Base-by-base conservation (phyloP, 2,329 filamentous ascomycete genomes). In the Septoria petroselini region DNA sequence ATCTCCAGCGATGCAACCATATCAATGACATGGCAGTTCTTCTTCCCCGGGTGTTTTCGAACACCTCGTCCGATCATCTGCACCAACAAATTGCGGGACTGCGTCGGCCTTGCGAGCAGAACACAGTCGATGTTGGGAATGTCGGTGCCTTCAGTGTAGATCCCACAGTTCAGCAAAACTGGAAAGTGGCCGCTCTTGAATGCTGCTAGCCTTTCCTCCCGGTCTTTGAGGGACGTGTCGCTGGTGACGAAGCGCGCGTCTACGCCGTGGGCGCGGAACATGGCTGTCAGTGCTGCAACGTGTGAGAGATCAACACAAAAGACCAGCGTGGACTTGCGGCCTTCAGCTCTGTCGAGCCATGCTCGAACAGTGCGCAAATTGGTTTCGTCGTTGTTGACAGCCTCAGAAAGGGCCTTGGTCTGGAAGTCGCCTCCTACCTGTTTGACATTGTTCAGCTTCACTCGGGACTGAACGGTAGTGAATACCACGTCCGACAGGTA, bases 11-110 rank as follows among this genome's bases (percentile, higher is more conserved):
- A 89, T 0, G 91, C 86, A 0, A 97, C 93, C 82, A 98, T 90
- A 68, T 98, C 93, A 62, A 98, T 94, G 52, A 98, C 77, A 67
- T 97, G 93, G 60, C 93, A 98, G 64, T 97, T 82, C 31, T 83
- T 73, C 69, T 98, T 98, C 9, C 80, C 86, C 1, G 83, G 76
- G 65, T 88, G 79, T 31, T 96, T 72, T 34, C 93, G 82, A 82
- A 98, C 87, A 3, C 93, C 93, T 61, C 93, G 81, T 0, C 93
- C 93, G 54, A 98, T 95, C 93, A 98, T 98, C 70, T 98, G 93
- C 1, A 97, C 83, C 1, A 98, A 80, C 2, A 98, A 74, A 61
- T 96, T 97, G n/a, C 87, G 83, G 12, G 93, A 97, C 59, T 85
- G 84, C 1, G 93, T 98, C 0, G 93, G 93, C 18, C 93, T 77